Base-by-base conservation (phyloP, 441 rosid species). In the Bruguiera hainesii region DNA sequence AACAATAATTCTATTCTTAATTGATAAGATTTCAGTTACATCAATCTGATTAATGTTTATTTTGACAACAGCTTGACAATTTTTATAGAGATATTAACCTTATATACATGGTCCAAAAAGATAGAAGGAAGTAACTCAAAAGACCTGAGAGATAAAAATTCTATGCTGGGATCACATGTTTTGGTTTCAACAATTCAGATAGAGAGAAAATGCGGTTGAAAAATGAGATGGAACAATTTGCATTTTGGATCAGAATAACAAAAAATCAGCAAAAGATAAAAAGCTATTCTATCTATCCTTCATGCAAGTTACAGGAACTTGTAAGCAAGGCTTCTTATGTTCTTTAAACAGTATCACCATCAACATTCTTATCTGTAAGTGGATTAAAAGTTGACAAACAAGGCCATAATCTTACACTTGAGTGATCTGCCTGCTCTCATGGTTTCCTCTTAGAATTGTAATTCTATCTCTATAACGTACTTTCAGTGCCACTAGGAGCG, bases 381-480 rank as follows among this genome's bases (percentile, higher is more conserved):
- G 8, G 31, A 55, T 10, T 42, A 9, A 51, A 19, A 57, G 33
- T 39, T 20, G 35, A 55, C 10, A 7, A 57, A 59, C 25, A 16
- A 26, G 58, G 65, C 46, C 29, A 55, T 31, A 64, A 71, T 66
- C 91, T 82, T 93, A 90, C 98, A 90, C 97, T 91, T 94, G 99
- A 31, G 99, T 94, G 52, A 94, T 94, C 80, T 94, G 98, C 74
- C 98, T 86, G 80, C 96, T 93, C 84, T 93, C 97, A 21, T 93
- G 98, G 73, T 93, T 93, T 64, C 97, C 98, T 76, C 99, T 85
- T 11, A 94, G 83, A 60, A 94, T 91, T 5, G 99, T 94, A 66
- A 94, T 84, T 80, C 99, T 94, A 75, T 94, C 99, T 68, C 99
- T 88, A 71, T 94, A 94, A 69, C 97, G 94, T 33, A 94, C 97